Base-by-base conservation (phyloP, 2,329 filamentous ascomycete genomes). In the Fusarium domesticum region DNA sequence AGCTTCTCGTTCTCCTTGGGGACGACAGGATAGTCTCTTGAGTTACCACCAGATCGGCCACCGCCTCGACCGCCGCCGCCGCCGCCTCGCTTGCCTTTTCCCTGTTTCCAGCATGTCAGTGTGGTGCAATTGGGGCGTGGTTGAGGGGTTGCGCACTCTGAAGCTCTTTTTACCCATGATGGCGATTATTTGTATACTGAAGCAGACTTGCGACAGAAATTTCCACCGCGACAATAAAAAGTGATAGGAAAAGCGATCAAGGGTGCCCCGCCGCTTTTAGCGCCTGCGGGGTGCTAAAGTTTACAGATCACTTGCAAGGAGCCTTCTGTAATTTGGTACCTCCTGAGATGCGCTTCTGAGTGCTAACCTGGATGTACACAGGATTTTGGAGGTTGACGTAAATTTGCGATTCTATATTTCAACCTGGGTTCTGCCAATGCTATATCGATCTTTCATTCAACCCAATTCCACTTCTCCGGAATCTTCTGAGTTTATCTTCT, bases 1-100 rank as follows among this genome's bases (percentile, higher is more conserved):
- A 95, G 85, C 59, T 85, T 84, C 63, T 87, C 85, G 69, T 98
- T 96, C 59, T 83, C 73, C 73, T 91, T 93, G 58, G 76, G 70
- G 42, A 95, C 62, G 37, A 59, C 54, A 39, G 65, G 58, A 47
- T 69, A 70, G 54, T 69, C 65, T 47, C 60, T 64, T 61, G 62
- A 70, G 18, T 48, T 54, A 34, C 59, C 56, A 31, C 51, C 47
- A 14, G 44, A 37, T 11, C 46, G 48, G 23, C 45, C 53, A 41
- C 63, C 60, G 25, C 64, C 57, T 50, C 65, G 62, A 45, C 66
- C 64, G 17, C 66, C 63, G 37, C 66, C 63, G 37, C 65, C 64
- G 31, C 66, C 66, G 12, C 67, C 64, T 55, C 62, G 64, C 52
- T 66, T 59, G 36, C 59, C 61, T 49, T 67, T 69, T 40, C 68